Percentiles rank a stretch among this genome's conserved stretches.
phyloP scores from a whole-genome alignment of 768 basidiomycete genomes.

The Jaapia argillacea region DNA sequence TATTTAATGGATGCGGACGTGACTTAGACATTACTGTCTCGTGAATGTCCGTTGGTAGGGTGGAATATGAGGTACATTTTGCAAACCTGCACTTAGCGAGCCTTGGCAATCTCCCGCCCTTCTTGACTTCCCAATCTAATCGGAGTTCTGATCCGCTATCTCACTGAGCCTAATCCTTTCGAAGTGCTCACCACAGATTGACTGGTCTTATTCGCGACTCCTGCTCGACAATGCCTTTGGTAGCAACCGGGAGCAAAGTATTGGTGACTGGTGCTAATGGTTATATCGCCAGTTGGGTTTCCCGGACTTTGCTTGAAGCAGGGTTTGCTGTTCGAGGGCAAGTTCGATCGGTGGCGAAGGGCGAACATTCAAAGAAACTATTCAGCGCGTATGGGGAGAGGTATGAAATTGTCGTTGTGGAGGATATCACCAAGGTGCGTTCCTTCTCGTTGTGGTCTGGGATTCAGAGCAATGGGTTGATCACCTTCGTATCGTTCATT shows the following conservation, averaged over 20 bases:
- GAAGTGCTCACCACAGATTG: too few relatives aligned
- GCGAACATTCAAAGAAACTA: conserved; percentile 26
- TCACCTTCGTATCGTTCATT: background rate
- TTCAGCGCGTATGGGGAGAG: conserved; percentile 22
- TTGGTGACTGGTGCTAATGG: conserved; percentile 7
- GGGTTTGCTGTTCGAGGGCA: conserved; percentile 34
- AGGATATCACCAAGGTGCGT: conserved; percentile 33
- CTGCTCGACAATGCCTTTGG: conserved; percentile 2
- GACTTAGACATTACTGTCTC: too few relatives aligned
- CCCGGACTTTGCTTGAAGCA: conserved; percentile 21
- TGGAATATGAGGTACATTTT: too few relatives aligned
- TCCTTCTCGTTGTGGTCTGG: background rate
- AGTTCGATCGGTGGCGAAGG: conserved; percentile 33
- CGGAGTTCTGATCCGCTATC: too few relatives aligned
- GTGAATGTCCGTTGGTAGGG: too few relatives aligned
- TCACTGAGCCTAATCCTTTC: too few relatives aligned
- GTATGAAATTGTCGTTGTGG: conserved; percentile 33
- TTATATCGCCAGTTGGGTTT: conserved; percentile 19
- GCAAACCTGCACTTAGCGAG: too few relatives aligned
- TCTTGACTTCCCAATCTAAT: too few relatives aligned
- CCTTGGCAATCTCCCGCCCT: too few relatives aligned
- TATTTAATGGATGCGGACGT: too few relatives aligned
- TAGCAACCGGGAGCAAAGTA: conserved; percentile 2
- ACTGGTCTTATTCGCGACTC: background rate
- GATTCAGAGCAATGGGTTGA: background rate